Base-by-base conservation (phyloP, 148 eudicot species). In the Nyssa sinensis region DNA sequence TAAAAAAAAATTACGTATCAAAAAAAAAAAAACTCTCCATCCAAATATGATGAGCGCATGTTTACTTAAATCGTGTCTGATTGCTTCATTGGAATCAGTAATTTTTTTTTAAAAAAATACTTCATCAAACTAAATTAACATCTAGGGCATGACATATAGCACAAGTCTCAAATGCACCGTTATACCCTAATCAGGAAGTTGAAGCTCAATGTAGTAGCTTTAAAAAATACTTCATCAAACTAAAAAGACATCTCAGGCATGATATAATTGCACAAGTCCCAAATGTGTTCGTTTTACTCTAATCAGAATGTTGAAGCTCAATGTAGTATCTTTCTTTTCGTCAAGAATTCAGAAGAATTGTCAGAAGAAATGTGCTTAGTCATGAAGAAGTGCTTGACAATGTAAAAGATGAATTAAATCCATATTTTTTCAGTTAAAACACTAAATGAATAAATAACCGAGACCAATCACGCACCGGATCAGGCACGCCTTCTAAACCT, bases 401-500 rank as follows among this genome's bases (percentile, higher is more conserved):
- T 49, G 21, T 49, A 14, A 17, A 1, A 9, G 21, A 9, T 14
- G 3, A 49, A 49, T 49, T 49, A 1, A 49, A 55, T 4, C 25
- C 25, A 55, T 2, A n/a, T 55, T 55, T 55, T 55, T 55, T 55
- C 59, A n/a, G 25, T 55, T 55, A 1, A 0, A 21, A n/a, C 5
- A 55, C 59, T n/a, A 12, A 21, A 55, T 55, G 7, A 55, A 55
- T 8, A 55, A 55, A 23, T 55, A n/a, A 55, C 8, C 24, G 63
- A 24, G 39, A 16, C 69, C 7, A 73, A 28, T 37, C n/a, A 82
- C 91, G 67, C 35, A 95, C 99, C 70, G 99, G 99, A 82, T 91
- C 89, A 62, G 87, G 80, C 33, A 91, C 81, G 51, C 97, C 97
- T 73, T 72, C 70, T 16, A 78, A 49, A 70, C 82, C 94, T 86